Base-by-base conservation (phyloP, 352 stramenopile species). In the Phytopythium helicoides region DNA sequence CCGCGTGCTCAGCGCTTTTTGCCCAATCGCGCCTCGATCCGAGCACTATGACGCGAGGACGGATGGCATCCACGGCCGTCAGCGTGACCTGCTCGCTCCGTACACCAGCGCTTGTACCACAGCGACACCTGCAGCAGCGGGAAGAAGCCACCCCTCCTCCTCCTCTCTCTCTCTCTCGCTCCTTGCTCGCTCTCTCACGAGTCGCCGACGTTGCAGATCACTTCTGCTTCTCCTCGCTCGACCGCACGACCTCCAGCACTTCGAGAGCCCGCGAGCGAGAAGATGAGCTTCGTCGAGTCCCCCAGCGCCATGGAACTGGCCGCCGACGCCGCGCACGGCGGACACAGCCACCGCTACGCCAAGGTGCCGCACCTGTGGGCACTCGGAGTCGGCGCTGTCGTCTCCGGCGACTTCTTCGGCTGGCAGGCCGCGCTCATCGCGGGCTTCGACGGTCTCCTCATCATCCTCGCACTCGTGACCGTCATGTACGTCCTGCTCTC, bases 331-430 rank as follows among this genome's bases (percentile, higher is more conserved):
- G 25, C 23, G 6, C 23, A 33, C 3, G 28, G 36, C 15, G 36
- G 15, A 6, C 6, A n/a, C 21, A 54, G 45, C 25, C 47, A 76
- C 34, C 75, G 75, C 26, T 84, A 76, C 47, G 74, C 74, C 22
- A 80, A 80, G 44, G 69, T 57, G 35, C 69, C 72, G 37, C 74
- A 86, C 39, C 71, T 86, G 36, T 86, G 74, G 74, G 69, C 69
- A 8, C 47, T 86, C 16, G 75, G 71, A 1, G 72, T 86, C n/a
- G 74, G 75, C 28, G 69, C 75, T 36, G 75, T 86, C 49, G 57
- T 86, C 54, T 70, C 55, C 3, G 75, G 76, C 33, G 71, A 87
- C 58, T 87, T 86, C 40, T 87, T 86, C 60, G 76, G 74, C 39
- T 87, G 73, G 74, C 76, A 87, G 42, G 54, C 72, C 11, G 72